Percentiles rank a stretch among this genome's conserved stretches.
These are phyloP conservation scores for Geosmithia morbida DNA, from an alignment of 2,329 filamentous ascomycete species.

Conservation along the genomic window DNA sequence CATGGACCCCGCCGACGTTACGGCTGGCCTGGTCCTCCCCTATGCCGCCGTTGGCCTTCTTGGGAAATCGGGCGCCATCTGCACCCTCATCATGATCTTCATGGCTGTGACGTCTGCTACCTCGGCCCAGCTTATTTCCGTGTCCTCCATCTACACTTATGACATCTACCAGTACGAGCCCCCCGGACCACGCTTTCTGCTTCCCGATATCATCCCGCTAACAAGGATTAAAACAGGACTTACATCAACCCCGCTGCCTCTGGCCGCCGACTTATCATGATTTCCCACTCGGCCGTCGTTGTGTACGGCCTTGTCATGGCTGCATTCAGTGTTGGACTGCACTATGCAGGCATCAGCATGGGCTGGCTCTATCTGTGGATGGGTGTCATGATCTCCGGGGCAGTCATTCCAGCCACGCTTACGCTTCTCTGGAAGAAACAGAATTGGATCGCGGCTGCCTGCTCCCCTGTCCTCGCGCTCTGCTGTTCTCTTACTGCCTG, in stretches of 20 bases:
- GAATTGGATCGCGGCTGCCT: conserved; percentile 55
- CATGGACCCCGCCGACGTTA: conserved; percentile 61
- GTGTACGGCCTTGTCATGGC: conserved; percentile 65
- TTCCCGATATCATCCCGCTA: neutral
- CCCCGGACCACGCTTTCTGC: neutral
- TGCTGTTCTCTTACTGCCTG: conserved; percentile 55
- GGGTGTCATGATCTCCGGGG: conserved; percentile 79
- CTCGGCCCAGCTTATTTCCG: conserved; percentile 72
- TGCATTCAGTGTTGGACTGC: conserved; percentile 59
- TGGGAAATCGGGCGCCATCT: conserved; percentile 66
- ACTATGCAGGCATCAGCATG: conserved; percentile 67
- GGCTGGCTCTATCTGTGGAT: conserved; percentile 79
- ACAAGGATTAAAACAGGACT: conserved; percentile 27
- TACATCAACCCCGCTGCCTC: conserved; percentile 69
- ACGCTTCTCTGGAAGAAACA: conserved; percentile 72
- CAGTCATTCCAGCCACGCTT: conserved; percentile 69
- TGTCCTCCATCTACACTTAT: conserved; percentile 76
- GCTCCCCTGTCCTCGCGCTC: conserved; percentile 54
- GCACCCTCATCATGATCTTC: conserved; percentile 69
- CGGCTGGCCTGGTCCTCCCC: conserved; percentile 70
- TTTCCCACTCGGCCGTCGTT: conserved; percentile 60
- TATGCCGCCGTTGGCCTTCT: conserved; percentile 75
- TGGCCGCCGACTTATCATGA: conserved; percentile 64
- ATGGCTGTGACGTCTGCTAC: conserved; percentile 82
- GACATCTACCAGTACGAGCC: conserved; percentile 50